Conservation (phyloP, 2,329 filamentous ascomycete species). For the Xylaria sp. region DNA sequence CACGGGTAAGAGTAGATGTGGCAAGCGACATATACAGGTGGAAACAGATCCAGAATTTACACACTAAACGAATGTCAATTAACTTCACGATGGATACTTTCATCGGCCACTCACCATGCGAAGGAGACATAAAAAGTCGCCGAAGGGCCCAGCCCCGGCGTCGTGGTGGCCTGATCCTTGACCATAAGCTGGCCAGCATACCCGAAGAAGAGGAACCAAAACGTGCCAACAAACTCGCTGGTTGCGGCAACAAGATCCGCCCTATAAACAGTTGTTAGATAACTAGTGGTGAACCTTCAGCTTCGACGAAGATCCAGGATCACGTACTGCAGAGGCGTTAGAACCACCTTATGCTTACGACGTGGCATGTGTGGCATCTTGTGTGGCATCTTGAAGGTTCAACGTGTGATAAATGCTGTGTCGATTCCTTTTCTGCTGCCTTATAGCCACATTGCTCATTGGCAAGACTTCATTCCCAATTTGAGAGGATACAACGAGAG, state of each 20-base stretch:
- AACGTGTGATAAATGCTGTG: background rate
- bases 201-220: slow-evolving; percentile 57
- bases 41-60: background rate
- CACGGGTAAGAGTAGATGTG: background rate
- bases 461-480: background rate
- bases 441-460: background rate
- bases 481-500: no score
- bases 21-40: background rate
- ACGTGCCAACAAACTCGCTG: slow-evolving; percentile 58
- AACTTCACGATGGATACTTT: background rate
- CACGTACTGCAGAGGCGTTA: slow-evolving; percentile 37
- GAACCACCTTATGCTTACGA: slow-evolving; percentile 17
- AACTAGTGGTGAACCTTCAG: background rate
- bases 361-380: slow-evolving; percentile 8
- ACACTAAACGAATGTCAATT: slow-evolving; percentile 24
- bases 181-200: slow-evolving; percentile 52
- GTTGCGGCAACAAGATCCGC: slow-evolving; percentile 51
- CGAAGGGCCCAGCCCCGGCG: slow-evolving; percentile 40
- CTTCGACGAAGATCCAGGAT: no score
- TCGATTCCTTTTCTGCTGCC: background rate
- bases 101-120: slow-evolving; percentile 47
- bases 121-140: slow-evolving; percentile 55
- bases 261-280: slow-evolving; percentile 27
- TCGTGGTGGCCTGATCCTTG: slow-evolving; percentile 36
- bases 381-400: background rate